Evolutionary conservation across 2,329 filamentous ascomycete genomes (phyloP), one percentile per base, ranked within the genome.

Genomic region (Tolypocladium ovalisporum): DNA sequence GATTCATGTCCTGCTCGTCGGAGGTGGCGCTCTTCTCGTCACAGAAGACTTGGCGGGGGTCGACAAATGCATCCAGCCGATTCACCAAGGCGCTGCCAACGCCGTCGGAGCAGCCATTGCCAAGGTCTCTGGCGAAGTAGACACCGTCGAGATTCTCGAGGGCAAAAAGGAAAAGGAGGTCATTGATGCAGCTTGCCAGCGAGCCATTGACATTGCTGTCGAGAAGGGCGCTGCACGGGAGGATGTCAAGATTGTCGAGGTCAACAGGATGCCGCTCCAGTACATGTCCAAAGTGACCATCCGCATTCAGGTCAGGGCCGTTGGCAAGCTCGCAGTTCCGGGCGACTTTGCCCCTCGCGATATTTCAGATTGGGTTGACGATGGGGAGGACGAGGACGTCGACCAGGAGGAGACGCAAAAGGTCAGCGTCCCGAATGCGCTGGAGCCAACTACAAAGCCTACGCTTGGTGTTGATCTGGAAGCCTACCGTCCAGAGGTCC

Each of bases 61-160:
- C 0, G 71, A 74, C 8, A 71, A 78, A 59, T 75, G 78, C 57
- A 77, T 80, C 9, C 70, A 74, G 5, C 82, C 82, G 1, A 73
- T 76, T 2, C 78, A 77, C 54, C 73, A 80, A 35, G 79, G 79
- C 57, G 80, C 79, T 0, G 82, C 82, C 4, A 85, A 85, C 65
- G 82, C 82, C 0, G 78, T 85, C 2, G 82, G 82, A 7, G 82
- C 82, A 1, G 82, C 82, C 0, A 82, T 82, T 36, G 79, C 79
- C 3, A 79, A 79, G 56, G 76, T 82, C 0, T 76, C 76, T 3
- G 80, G 79, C 0, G 75, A 76, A 12, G 69, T 83, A 2, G 80
- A 84, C 57, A 68, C 76, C 1, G 76, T 82, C n/a, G 73, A 79
- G 59, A 75, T 78, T 12, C 62, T 75, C 19, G 71, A 74, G 27